Conservation (phyloP, 257 asterid genomes). For the Solanum ossicruentum region DNA sequence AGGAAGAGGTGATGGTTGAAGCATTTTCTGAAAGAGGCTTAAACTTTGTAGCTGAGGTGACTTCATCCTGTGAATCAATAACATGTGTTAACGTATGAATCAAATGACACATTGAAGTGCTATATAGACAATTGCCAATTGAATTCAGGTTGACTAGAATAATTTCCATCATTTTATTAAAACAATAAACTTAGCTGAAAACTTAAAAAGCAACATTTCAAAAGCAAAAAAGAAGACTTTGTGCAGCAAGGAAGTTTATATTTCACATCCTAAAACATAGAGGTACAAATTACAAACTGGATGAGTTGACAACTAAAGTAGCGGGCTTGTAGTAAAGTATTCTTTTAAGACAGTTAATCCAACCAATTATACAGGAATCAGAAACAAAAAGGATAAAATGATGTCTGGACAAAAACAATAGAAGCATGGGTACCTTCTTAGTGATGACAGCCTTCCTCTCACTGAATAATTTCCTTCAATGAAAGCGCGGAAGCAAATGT, state of each 20-base stretch:
- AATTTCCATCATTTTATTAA: neutral
- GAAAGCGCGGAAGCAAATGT: neutral
- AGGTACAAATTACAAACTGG: neutral
- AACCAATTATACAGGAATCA: neutral
- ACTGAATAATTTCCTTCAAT: conserved; percentile 48
- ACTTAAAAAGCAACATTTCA: neutral
- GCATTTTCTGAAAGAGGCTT: conserved; percentile 12
- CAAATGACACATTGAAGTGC: neutral
- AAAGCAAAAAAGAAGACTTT: neutral
- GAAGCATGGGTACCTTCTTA: conserved; percentile 33
- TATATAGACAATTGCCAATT: neutral
- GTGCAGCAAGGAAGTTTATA: neutral
- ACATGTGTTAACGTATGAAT: neutral
- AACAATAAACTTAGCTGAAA: neutral
- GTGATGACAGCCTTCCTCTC: conserved; percentile 16
- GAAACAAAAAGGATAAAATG: neutral
- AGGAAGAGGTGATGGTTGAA: conserved; percentile 23
- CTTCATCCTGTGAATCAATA: conserved; percentile 6
- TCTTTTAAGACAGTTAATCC: neutral
- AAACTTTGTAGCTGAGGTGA: conserved; percentile 21
- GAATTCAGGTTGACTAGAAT: neutral
- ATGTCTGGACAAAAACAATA: neutral
- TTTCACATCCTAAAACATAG: neutral
- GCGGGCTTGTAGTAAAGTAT: neutral
- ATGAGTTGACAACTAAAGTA: neutral